Base-by-base conservation (phyloP, 345 rosid species). In the Acer campestre region DNA sequence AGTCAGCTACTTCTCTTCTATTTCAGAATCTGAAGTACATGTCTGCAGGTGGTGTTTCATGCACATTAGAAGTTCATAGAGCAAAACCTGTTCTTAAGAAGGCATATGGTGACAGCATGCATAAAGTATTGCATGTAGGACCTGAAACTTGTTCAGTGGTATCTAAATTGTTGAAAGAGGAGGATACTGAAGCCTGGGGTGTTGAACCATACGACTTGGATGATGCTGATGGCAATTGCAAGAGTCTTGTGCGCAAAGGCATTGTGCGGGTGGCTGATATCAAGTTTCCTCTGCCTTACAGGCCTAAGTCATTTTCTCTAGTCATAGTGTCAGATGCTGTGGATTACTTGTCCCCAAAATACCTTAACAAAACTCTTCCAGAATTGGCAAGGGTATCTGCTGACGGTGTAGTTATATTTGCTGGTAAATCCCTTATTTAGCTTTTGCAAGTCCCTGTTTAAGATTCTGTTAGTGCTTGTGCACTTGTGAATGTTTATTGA, bases 141-240 rank as follows among this genome's bases (percentile, higher is more conserved):
- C 97, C 94, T 0, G 89, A 88, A 20, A 88, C 88, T 68, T 92
- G 97, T 84, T 85, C 92, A 23, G 87, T 86, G 56, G 92, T 90
- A 64, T 88, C 90, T 5, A 82, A 80, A 61, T 86, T 92, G 75
- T 79, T 92, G 63, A 92, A 86, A 80, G 92, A 86, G 78, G 88
- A 89, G 65, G 86, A 86, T 70, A 88, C 82, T 7, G 86, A 88
- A 64, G 89, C 84, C 31, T 89, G 91, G 91, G 91, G 93, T 25
- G 84, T 92, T 66, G 97, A 92, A 81, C 97, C 97, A 5, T 92
- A 90, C 46, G 97, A 92, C 69, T 63, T 92, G 46, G 97, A 90
- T 48, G 92, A 92, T 69, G 85, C 83, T 70, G 88, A 85, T 81
- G 83, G 76, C 76, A 79, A 55, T 65, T 89, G 93, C 87, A 86